Evolutionary conservation across 2,329 filamentous ascomycete species (phyloP).

Genomic region (Scytalidium lignicola): DNA sequence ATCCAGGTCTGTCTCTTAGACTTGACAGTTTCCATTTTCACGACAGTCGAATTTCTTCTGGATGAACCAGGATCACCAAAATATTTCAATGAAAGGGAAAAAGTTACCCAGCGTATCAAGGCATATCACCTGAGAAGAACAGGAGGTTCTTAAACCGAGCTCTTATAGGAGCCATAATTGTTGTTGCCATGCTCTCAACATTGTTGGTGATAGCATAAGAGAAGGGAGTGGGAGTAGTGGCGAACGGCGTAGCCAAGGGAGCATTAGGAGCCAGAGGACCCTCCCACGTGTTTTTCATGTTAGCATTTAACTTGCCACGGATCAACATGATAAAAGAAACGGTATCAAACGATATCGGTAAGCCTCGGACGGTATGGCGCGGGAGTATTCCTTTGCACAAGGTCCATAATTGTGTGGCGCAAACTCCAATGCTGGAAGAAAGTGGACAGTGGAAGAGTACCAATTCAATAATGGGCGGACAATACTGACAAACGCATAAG

Average conservation of each 20-base stretch:
- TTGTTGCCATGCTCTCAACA: background rate
- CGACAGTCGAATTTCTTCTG: no score
- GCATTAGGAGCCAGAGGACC: background rate
- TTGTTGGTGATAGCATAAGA: background rate
- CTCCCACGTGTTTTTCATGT: background rate
- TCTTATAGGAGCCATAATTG: background rate
- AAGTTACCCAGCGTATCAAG: no score
- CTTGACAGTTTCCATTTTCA: background rate
- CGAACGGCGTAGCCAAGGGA: background rate
- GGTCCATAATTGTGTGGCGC: no score
- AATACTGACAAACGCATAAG: no score
- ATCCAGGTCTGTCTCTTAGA: conserved; percentile 2
- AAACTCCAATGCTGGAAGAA: no score
- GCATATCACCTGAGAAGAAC: background rate
- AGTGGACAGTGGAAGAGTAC: no score
- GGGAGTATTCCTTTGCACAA: no score
- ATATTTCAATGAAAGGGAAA: background rate
- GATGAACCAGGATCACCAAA: no score
- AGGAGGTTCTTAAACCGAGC: background rate
- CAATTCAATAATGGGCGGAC: no score
- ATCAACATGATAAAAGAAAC: background rate
- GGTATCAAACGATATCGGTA: no score
- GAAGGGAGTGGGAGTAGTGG: background rate
- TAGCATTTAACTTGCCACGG: background rate
- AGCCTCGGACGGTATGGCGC: background rate